These are phyloP conservation scores for Grosmannia huntii DNA, from an alignment of 2,329 filamentous ascomycete species.

Conservation along the genomic window DNA sequence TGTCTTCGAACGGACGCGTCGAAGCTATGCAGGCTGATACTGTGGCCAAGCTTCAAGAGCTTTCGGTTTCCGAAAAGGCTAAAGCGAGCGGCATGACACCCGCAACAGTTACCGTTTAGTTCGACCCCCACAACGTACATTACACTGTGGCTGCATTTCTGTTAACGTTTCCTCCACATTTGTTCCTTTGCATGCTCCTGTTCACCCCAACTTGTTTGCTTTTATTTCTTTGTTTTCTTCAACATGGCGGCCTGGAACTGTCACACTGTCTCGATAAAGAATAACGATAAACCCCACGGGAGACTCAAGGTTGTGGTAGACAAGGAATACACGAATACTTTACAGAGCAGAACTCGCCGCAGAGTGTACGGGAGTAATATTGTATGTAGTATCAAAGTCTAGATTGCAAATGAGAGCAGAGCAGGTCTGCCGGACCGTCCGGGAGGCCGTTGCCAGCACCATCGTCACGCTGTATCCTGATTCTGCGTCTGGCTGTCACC, in stretches of 20 bases:
- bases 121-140: neutral
- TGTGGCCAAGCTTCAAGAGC: constrained; percentile 2
- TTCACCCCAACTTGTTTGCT: neutral
- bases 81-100: neutral
- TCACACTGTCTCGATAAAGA: neutral
- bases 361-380: neutral
- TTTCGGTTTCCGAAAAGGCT: constrained; percentile 8
- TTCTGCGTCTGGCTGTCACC: neutral
- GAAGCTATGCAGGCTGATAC: neutral
- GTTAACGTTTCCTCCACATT: neutral
- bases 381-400: neutral
- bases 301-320: neutral
- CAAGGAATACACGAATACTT: neutral
- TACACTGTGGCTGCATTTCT: neutral
- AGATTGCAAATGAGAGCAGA: neutral
- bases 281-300: neutral
- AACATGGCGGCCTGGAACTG: neutral
- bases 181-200: neutral
- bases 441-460: too few relatives aligned
- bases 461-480: neutral
- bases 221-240: neutral
- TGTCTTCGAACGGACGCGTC: constrained; percentile 4
- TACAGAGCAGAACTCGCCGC: too few relatives aligned
- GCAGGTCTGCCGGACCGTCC: too few relatives aligned
- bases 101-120: neutral